These are phyloP conservation scores for Thelonectria discophora DNA, from an alignment of 2,329 filamentous ascomycete genomes.

Conservation along the genomic window DNA sequence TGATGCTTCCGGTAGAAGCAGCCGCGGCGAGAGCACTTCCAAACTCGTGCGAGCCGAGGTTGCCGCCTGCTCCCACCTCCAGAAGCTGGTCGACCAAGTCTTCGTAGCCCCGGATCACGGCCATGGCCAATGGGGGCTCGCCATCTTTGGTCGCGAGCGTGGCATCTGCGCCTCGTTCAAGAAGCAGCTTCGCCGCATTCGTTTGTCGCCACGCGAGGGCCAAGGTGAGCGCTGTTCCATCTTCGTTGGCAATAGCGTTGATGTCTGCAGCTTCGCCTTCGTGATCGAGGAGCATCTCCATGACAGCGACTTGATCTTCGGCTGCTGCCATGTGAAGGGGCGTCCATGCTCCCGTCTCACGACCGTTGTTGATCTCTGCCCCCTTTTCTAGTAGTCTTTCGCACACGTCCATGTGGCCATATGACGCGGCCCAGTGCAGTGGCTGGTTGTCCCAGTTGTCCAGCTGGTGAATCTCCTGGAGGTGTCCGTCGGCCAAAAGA, in stretches of 20 bases:
- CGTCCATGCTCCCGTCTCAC: conserved; percentile 10
- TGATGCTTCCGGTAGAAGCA: conserved; percentile 20
- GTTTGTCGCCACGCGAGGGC: conserved; percentile 19
- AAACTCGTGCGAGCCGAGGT: conserved; percentile 16
- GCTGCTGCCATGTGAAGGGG: conserved; percentile 20
- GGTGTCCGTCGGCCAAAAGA: conserved; percentile 9
- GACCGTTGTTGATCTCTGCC: conserved; percentile 17
- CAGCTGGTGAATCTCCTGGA: conserved; percentile 5
- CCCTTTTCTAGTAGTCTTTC: conserved; percentile 17
- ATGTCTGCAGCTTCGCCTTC: conserved; percentile 5
- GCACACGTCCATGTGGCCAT: conserved; percentile 11
- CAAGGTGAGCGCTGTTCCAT: conserved; percentile 14
- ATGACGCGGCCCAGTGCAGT: conserved; percentile 15
- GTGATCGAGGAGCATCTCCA: conserved; percentile 18
- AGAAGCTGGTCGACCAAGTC: conserved; percentile 21
- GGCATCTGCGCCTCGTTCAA: conserved; percentile 17
- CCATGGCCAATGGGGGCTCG: conserved; percentile 20
- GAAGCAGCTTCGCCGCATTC: conserved; percentile 19
- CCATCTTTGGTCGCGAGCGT: conserved; percentile 11
- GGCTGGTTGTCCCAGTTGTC: conserved; percentile 21
- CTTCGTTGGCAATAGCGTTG: conserved; percentile 10
- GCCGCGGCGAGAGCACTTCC: conserved; percentile 22
- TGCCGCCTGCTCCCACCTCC: conserved; percentile 5
- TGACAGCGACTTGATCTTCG: conserved; percentile 11
- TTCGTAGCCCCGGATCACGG: conserved; percentile 23